A percentile compares a stretch with the other conserved stretches of the same genome.
These are phyloP conservation scores for Botrytis sinoallii DNA, from an alignment of 2,329 filamentous ascomycete species.

Conservation along the genomic window DNA sequence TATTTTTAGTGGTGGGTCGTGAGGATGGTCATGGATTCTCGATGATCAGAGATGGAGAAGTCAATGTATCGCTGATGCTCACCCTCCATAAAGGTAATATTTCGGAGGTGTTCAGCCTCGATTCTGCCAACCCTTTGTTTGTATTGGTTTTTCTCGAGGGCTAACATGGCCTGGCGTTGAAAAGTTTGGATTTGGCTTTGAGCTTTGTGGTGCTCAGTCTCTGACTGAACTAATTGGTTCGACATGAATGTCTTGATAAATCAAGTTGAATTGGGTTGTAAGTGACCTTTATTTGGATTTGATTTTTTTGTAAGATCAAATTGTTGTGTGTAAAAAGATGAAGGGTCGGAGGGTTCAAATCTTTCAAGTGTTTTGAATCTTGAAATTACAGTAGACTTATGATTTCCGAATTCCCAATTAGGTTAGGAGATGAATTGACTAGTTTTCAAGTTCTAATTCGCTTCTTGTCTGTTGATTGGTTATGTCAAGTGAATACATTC, in stretches of 20 bases:
- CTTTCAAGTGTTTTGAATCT: neutral
- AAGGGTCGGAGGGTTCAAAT: too few relatives aligned
- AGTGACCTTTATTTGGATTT: neutral
- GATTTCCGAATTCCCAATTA: neutral
- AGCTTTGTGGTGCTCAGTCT: neutral
- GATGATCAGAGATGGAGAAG: too few relatives aligned
- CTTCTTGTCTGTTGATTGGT: neutral
- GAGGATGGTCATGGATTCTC: too few relatives aligned
- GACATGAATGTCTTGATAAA: neutral
- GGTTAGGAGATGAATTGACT: neutral
- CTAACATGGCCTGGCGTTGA: neutral
- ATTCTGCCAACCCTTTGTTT: neutral
- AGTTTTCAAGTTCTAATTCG: accelerated
- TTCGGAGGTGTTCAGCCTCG: neutral
- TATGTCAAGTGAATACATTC: neutral
- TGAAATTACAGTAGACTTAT: neutral
- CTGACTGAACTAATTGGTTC: neutral
- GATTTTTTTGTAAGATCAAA: neutral
- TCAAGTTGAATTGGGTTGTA: neutral
- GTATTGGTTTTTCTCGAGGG: neutral
- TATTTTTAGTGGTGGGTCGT: too few relatives aligned
- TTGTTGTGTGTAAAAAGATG: neutral
- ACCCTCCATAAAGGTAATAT: too few relatives aligned
- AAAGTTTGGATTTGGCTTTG: neutral
- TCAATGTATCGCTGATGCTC: too few relatives aligned